Evolutionary conservation across 73 alveolate species (phyloP).

Genomic region (Paramecium octaurelia): DNA sequence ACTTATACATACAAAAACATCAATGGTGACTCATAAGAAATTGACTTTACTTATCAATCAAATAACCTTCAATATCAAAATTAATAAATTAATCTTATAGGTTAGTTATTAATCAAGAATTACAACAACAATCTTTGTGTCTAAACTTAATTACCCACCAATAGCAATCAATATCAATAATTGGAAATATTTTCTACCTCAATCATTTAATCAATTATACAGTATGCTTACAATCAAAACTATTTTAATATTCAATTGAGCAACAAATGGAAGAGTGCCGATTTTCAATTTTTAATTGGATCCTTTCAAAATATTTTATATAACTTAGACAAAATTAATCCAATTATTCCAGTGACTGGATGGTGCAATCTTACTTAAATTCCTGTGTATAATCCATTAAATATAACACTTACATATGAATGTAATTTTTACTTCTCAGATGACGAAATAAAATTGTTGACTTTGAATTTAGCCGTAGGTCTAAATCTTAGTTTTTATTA

Average conservation of each 20-base stretch:
- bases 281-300: conserved; percentile 1
- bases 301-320: background rate
- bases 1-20: background rate
- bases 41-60: background rate
- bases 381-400: background rate
- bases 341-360: background rate
- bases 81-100: background rate
- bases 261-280: background rate
- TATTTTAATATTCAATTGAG: background rate
- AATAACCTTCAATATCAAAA: background rate
- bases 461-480: background rate
- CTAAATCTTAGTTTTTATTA: background rate
- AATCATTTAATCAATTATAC: background rate
- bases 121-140: background rate
- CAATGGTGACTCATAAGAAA: background rate
- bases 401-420: background rate
- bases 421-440: background rate
- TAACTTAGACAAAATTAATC: background rate
- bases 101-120: background rate
- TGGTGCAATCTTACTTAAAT: background rate
- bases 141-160: background rate
- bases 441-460: background rate
- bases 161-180: background rate
- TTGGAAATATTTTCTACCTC: background rate
- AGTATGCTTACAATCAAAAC: background rate